Conservation (phyloP, 179 eudicot species). For the Spergularia azorica region DNA sequence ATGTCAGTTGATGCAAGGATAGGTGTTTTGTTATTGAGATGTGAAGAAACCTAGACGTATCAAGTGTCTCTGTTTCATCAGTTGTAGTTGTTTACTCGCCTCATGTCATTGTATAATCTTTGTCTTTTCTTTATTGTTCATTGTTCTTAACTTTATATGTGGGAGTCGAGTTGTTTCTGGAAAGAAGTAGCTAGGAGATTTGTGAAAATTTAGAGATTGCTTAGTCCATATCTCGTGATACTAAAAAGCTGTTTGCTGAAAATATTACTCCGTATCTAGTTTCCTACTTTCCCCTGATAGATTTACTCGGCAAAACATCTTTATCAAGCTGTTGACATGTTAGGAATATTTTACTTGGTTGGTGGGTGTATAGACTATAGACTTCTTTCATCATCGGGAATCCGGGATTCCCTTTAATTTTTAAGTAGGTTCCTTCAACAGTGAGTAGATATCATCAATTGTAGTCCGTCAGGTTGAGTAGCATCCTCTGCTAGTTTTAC, state of each 20-base stretch:
- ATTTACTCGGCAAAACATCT: neutral
- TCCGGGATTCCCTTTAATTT: neutral
- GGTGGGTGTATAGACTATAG: neutral
- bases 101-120: neutral
- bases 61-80: neutral
- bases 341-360: neutral
- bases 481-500: neutral
- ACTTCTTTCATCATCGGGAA: neutral
- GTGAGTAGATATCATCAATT: neutral
- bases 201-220: neutral
- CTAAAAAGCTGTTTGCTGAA: neutral
- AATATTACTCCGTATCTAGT: neutral
- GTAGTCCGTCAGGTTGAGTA: neutral
- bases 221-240: neutral
- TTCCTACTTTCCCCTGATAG: neutral
- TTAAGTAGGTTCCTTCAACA: neutral
- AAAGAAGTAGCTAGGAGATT: neutral
- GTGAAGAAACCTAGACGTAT: neutral
- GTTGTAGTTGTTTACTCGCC: neutral
- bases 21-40: neutral
- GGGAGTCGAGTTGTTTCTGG: neutral
- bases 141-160: no score
- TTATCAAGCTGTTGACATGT: neutral
- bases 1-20: neutral
- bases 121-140: no score